Conservation (phyloP, 1,284 basidiomycete species). For the Polyporus tsugae region DNA sequence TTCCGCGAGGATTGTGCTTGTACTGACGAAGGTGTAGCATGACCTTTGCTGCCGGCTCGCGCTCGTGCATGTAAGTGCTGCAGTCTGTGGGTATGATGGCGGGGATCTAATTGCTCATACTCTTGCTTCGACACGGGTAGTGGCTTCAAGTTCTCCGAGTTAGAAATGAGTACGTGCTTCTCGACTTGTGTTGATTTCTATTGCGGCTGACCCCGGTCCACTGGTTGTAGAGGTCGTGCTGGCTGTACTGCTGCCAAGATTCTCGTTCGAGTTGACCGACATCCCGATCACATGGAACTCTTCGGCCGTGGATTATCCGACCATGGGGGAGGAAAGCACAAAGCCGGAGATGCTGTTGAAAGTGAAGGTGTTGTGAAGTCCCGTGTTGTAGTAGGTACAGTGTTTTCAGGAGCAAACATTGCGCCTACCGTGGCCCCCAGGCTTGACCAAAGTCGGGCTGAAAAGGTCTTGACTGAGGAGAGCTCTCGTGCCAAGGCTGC, state of each 20-base stretch:
- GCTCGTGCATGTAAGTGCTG: constrained; percentile 6
- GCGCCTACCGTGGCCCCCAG: too few species aligned
- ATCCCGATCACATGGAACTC: constrained; percentile 35
- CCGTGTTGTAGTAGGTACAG: too few species aligned
- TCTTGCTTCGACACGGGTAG: not conserved
- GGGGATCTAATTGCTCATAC: not conserved
- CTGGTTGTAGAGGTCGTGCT: constrained; percentile 26
- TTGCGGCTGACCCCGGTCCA: too few species aligned
- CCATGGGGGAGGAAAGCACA: constrained; percentile 30
- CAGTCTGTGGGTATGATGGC: too few species aligned
- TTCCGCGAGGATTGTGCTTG: not conserved
- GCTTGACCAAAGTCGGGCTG: too few species aligned
- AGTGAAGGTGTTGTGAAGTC: constrained; percentile 11
- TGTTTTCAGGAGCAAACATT: too few species aligned
- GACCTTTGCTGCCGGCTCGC: constrained; percentile 6
- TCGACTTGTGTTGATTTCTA: not conserved
- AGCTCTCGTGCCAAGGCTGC: too few species aligned
- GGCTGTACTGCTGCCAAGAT: constrained; percentile 19
- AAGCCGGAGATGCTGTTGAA: constrained; percentile 31
- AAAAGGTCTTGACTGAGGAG: too few species aligned
- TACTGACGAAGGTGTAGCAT: not conserved
- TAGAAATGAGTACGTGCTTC: constrained; percentile 8
- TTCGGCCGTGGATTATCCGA: constrained; percentile 31
- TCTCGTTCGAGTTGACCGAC: constrained; percentile 23
- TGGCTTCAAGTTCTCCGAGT: constrained; percentile 13